Evolutionary conservation across 768 basidiomycete species (phyloP), one percentile per base, ranked within the genome.

Genomic region (Lactifluus piperatus): DNA sequence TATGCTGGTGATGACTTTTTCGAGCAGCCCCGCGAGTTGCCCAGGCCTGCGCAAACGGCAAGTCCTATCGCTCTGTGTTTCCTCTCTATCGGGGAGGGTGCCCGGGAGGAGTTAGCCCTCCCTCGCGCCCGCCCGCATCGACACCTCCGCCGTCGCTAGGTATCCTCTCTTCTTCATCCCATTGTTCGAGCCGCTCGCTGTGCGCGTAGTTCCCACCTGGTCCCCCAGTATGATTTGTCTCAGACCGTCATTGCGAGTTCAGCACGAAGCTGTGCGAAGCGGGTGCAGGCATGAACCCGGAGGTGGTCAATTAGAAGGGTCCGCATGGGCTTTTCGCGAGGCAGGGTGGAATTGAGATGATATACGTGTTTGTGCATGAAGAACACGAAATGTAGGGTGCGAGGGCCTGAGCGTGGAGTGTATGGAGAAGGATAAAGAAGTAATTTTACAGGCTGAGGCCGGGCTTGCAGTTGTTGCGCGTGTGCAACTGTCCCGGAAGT

Each of bases 191-290:
- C 13, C 86, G 77, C 62, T 79, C 76, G 37, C 87, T 78, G 68
- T 85, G 81, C n/a, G 68, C 65, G 65, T 84, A 84, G 62, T 77
- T 66, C 0, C 83, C 79, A 1, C 79, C 75, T 4, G 82, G 77
- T 2, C 86, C 88, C 5, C 87, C 87, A 0, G 88, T 84, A 58
- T 82, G 84, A 71, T 89, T 87, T 7, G n/a, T n/a, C n/a, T n/a
- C n/a, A n/a, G n/a, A n/a, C n/a, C n/a, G 85, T 84, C 88, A 91
- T 91, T 34, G 86, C 88, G 11, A 93, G 79, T 70, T 91, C 90
- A 54, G 88, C 88, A 29, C 89, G 81, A 4, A 86, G 89, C 70
- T 93, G 91, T 7, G 85, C 83, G 64, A 90, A 88, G 58, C 91
- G 80, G 14, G 89, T 89, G 62, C 85, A 77, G 11, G 79, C 83